Base-by-base conservation (phyloP, 108 stramenopile species). In the Stephanodiscus triporus region DNA sequence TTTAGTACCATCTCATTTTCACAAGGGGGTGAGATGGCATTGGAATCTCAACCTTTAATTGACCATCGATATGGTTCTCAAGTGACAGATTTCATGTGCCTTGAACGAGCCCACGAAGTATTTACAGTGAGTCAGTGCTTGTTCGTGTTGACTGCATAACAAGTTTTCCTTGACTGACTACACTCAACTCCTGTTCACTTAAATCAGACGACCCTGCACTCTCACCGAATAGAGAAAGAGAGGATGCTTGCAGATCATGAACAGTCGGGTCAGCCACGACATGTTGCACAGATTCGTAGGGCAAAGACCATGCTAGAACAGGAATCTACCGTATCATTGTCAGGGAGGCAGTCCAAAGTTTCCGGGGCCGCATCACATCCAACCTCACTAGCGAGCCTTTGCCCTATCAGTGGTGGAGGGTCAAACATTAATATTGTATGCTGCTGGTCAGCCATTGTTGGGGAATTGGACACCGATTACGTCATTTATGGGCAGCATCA, bases 241-340 rank as follows among this genome's bases (percentile, higher is more conserved):
- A 61, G 67, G 34, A 23, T 73, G 8, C 60, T 73, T 50, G 75
- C 84, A 10, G 77, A 79, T 34, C 76, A 82, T 29, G 94, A 92
- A 30, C 75, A 86, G 32, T 79, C 86, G 45, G 83, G 78, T 14
- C 79, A 86, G 48, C 93, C 94, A 1, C 77, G 90, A 66, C 87
- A 88, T 36, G 89, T 95, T 45, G 66, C 88, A 38, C 90, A 90
- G 64, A 95, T 95, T 84, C 91, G 94, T 14, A 77, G 91, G 40
- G 89, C 86, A 0, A 88, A 85, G 37, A 84, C 80, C 48, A 51
- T 68, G 37, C 61, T 73, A 14, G 50, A 30, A n/a, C 45, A 63
- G 47, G 78, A 73, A 34, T 47, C 57, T 13, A 48, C 60, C 30
- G 16, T 40, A 27, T 71, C 65, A 23, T 29, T 51, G 26, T 51